Base-by-base conservation (phyloP, 441 rosid genomes). In the Croton laevigatus region DNA sequence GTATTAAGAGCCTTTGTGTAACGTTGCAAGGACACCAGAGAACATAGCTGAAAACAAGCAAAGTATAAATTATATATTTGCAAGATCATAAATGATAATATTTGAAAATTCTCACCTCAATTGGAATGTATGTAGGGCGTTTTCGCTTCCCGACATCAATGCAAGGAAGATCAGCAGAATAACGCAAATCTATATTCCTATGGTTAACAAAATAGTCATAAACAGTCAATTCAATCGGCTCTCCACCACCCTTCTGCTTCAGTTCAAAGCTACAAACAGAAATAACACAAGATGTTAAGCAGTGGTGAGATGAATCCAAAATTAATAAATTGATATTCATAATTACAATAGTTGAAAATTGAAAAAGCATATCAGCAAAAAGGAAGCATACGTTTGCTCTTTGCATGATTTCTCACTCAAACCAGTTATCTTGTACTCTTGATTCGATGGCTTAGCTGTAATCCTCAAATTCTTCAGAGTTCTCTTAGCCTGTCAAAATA, bases 121-220 rank as follows among this genome's bases (percentile, higher is more conserved):
- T 37, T 22, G 97, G 97, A 77, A 88, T 79, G 71, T 75, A 90
- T 34, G 93, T 87, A 3, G 96, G 96, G n/a, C 89, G 82, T 76
- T 92, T 92, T 37, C 96, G 91, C 76, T 85, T 92, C 71, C 96
- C 97, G 61, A 92, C 93, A 78, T 92, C 88, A 36, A 92, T 78
- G 72, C 97, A 92, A 0, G 96, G 97, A 20, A 90, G 73, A 60
- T 87, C 85, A 7, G 71, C 92, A 65, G 96, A 92, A 64, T 88
- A 87, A 2, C 82, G 81, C 72, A 92, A 65, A 5, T 85, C 81
- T 8, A 90, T 83, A 1, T 70, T 44, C 67, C 84, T 84, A 55
- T 73, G 58, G 54, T 81, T 85, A 13, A 80, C 89, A 82, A 90
- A 92, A 75, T 92, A 90, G 8, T 91, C 94, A 69, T 72, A 77